Base-by-base conservation (phyloP, 306 rosid genomes). In the Trichosanthes cucumerina region DNA sequence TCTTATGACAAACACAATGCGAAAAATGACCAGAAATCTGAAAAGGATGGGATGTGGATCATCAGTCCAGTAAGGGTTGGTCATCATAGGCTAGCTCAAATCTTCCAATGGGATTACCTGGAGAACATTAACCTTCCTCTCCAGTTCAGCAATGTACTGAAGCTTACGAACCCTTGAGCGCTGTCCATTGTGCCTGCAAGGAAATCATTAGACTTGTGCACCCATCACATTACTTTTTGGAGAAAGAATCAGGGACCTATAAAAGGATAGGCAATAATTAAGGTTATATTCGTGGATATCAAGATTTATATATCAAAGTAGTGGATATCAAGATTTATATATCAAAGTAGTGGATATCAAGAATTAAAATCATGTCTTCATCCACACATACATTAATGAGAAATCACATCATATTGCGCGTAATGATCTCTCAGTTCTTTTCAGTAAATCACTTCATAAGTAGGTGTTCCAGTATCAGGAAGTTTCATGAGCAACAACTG, bases 81-180 rank as follows among this genome's bases (percentile, higher is more conserved):
- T n/a, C 16, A 44, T 13, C 23, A 44, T 72, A 49, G 3, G 44
- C 44, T 49, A 28, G 16, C 58, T 21, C 59, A 72, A 72, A 72
- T 47, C 21, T 47, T 47, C 43, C 59, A 63, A 34, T 9, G 33
- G 3, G 6, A 36, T 80, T 83, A 86, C 88, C 88, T 80, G 86
- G 77, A 83, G 82, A 80, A 58, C 83, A 74, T 86, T 62, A 43
- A 86, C 88, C 23, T 86, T 81, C 57, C 83, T 86, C 82, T 83
- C 86, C 52, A 86, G 83, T 79, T 86, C 88, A 75, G 85, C 83
- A 56, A 86, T 86, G 68, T 86, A 86, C 53, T 86, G 88, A 57
- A 86, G 88, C 58, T 86, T 86, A 41, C 88, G 88, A 62, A 86
- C 85, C 84, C 88, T 86, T 50, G 88, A 86, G 4, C 88, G 86